These are phyloP conservation scores for Fomitiporia mediterranea DNA, from an alignment of 1,284 basidiomycete species.

Conservation along the genomic window DNA sequence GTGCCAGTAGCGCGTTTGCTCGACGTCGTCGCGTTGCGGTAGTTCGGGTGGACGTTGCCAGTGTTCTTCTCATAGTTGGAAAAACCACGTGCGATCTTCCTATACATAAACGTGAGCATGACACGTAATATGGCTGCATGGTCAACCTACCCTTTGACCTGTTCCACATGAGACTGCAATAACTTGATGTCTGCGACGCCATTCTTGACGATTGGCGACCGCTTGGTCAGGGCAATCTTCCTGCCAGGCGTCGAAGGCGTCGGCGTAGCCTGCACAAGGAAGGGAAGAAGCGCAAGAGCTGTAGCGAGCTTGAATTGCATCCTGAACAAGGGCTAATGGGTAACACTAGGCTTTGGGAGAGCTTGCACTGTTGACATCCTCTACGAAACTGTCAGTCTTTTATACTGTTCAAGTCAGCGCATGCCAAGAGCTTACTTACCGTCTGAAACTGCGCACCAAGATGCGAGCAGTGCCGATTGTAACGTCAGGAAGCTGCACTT, in stretches of 20 bases:
- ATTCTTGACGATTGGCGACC: conserved; percentile 8
- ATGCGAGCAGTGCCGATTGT: too few species aligned
- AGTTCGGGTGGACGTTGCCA: conserved; percentile 16
- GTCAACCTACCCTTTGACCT: conserved; percentile 11
- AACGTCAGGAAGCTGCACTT: too few species aligned
- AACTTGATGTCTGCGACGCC: conserved; percentile 14
- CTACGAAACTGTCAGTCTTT: neutral
- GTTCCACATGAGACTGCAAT: conserved; percentile 12
- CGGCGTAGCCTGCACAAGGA: conserved; percentile 16
- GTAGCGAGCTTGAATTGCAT: conserved; percentile 19
- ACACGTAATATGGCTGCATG: neutral
- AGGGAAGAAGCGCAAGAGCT: conserved; percentile 15
- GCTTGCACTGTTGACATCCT: too few species aligned
- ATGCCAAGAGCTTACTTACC: too few species aligned
- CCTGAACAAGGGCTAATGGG: neutral
- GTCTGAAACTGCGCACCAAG: too few species aligned
- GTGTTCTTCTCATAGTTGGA: conserved; percentile 20
- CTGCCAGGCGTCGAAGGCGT: neutral
- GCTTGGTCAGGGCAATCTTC: conserved; percentile 22
- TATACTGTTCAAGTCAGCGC: too few species aligned
- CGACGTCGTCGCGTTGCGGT: conserved; percentile 1
- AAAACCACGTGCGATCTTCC: conserved; percentile 18
- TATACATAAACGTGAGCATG: neutral
- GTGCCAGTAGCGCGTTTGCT: conserved; percentile 15
- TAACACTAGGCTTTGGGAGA: too few species aligned